Evolutionary conservation across 176 grass and related monocot genomes (phyloP), one percentile per base, ranked within the genome.

Genomic region (Aegilops bicornis): DNA sequence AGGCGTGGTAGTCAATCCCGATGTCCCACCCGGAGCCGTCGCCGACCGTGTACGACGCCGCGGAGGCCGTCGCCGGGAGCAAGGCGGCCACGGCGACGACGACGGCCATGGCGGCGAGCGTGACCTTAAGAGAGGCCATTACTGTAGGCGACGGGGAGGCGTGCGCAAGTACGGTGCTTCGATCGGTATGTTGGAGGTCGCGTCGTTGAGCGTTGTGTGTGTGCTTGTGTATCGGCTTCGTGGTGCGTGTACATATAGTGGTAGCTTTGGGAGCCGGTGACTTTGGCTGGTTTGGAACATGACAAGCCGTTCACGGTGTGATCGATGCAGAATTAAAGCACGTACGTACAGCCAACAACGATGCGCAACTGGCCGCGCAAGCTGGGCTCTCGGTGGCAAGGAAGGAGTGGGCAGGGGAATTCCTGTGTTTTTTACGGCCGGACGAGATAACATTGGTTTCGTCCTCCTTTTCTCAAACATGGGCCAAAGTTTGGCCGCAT

Each of bases 11-110:
- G 68, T 87, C 69, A n/a, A 84, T 3, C 1, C 68, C 75, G n/a
- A 24, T 12, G 43, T 83, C 76, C 91, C 91, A 89, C 27, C 87
- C 84, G 47, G 7, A 17, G 74, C 9, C 80, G 47, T 83, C 87
- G 3, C 80, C 87, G 10, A 89, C 87, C 15, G 0, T 27, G 84
- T 86, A 82, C 29, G n/a, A 0, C 30, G 5, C 4, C 8, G 72
- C 71, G 10, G 71, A 48, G 2, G 62, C 70, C 3, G 78, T 71
- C 52, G 63, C 64, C 79, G 83, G 72, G 52, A 90, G 88, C 19
- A 68, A 42, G 10, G 36, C 47, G 24, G 43, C 17, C 11, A 35
- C 82, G 31, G 42, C 68, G 42, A 20, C n/a, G 58, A 33, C 2
- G 20, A 4, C 17, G 43, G 30, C 17, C 4, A 56, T n/a, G 77